Evolutionary conservation across 2,329 filamentous ascomycete species (phyloP).

Genomic region (Aspergillus sp.): DNA sequence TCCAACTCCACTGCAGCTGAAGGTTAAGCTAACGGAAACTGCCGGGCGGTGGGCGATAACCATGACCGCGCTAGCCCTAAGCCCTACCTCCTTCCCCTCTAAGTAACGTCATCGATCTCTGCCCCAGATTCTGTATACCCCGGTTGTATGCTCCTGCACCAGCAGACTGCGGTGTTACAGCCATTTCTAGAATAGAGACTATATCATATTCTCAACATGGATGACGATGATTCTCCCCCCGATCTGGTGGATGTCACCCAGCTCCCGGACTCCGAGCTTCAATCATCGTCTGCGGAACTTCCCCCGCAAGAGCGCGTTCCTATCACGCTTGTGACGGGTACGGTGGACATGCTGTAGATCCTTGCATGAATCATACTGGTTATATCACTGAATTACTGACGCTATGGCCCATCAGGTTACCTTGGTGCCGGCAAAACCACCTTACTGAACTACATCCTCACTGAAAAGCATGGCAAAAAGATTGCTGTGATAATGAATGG

Average conservation of each 20-base stretch:
- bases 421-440: constrained; percentile 95
- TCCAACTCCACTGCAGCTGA: constrained; percentile 10
- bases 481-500: constrained; percentile 98
- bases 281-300: constrained; percentile 26
- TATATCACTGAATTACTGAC: not conserved
- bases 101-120: constrained; percentile 22
- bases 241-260: constrained; percentile 43
- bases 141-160: not conserved
- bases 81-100: constrained; percentile 28
- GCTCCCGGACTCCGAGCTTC: constrained; percentile 27
- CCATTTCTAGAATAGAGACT: not conserved
- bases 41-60: constrained; percentile 13
- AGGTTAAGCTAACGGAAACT: constrained; percentile 19
- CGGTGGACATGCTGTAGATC: constrained; percentile 9
- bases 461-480: constrained; percentile 92
- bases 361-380: not conserved
- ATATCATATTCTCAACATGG: constrained; percentile 17
- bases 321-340: constrained; percentile 53
- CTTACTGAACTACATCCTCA: constrained; percentile 91
- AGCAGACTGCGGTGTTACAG: not conserved
- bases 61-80: constrained; percentile 35
- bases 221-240: constrained; percentile 47
- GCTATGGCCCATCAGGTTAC: constrained; percentile 63
- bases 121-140: constrained; percentile 9
- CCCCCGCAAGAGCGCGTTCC: constrained; percentile 43